A percentile compares a stretch with the other conserved stretches of the same genome.
phyloP scores from a whole-genome alignment of 1,284 basidiomycete genomes.

The Malassezia equina region DNA sequence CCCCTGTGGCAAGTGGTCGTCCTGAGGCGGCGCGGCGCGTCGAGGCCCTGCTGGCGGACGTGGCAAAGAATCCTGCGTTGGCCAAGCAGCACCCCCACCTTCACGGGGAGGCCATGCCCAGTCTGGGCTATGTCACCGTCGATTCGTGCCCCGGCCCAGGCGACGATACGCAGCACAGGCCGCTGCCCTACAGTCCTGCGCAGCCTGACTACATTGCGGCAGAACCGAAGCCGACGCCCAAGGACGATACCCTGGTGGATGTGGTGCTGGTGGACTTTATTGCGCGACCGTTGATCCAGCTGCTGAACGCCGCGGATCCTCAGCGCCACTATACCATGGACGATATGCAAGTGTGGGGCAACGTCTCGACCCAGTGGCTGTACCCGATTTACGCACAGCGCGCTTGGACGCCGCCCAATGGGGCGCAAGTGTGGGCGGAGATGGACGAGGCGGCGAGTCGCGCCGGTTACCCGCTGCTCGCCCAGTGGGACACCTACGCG shows the following conservation, averaged over 20 bases:
- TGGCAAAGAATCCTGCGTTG: background rate
- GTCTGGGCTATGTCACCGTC: constrained; percentile 45
- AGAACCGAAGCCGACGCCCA: constrained; percentile 20
- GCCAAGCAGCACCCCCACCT: background rate
- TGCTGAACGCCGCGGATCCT: constrained; percentile 21
- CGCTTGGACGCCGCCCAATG: constrained; percentile 19
- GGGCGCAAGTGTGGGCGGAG: background rate
- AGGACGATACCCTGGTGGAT: constrained; percentile 19
- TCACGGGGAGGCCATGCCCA: constrained; percentile 13
- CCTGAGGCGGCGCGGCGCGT: constrained; percentile 13
- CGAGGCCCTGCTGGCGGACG: constrained; percentile 2
- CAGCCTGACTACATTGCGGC: constrained; percentile 42
- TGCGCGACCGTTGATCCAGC: constrained; percentile 19
- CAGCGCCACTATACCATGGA: constrained; percentile 19
- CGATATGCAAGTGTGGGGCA: constrained; percentile 29
- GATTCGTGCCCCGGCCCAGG: constrained; percentile 30
- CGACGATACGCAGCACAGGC: constrained; percentile 39
- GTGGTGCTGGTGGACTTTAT: constrained; percentile 37
- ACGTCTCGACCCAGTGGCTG: constrained; percentile 37
- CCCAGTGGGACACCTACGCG: constrained; percentile 4
- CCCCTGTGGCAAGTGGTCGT: constrained; percentile 14
- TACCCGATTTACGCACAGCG: constrained; percentile 34
- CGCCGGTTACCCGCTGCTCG: constrained; percentile 11
- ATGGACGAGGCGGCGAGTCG: constrained; percentile 3
- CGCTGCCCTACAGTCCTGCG: constrained; percentile 21